Evolutionary conservation across 208 protist genomes (phyloP).

Genomic region (Phytomonas sp.): DNA sequence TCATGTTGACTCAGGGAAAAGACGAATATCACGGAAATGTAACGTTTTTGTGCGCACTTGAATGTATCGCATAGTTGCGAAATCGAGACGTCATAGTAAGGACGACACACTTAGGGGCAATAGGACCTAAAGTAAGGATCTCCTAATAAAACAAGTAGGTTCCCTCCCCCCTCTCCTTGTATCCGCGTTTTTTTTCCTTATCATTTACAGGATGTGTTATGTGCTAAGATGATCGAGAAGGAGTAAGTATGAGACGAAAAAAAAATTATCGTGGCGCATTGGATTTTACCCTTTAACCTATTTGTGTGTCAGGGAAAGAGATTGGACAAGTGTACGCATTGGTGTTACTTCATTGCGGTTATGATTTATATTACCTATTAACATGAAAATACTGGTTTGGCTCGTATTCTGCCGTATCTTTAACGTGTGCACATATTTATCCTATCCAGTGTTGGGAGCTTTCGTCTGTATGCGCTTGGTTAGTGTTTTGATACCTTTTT

Average conservation of each 20-base stretch:
- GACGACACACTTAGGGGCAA: neutral
- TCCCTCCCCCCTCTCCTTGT: neutral
- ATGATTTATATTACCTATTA: neutral
- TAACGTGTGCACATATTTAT: neutral
- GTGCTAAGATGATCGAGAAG: neutral
- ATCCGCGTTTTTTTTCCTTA: neutral
- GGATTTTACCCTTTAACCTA: neutral
- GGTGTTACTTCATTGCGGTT: neutral
- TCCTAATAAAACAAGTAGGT: too few relatives aligned
- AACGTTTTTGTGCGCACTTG: neutral
- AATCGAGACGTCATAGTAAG: neutral
- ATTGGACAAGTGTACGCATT: neutral
- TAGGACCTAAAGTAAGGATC: neutral
- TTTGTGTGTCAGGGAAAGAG: neutral
- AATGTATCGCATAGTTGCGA: neutral
- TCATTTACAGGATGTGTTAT: neutral
- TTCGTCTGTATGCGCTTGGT: neutral
- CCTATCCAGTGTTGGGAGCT: constrained; percentile 3
- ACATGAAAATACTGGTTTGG: neutral
- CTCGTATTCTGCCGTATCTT: neutral
- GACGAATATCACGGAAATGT: neutral
- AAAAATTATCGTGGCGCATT: neutral
- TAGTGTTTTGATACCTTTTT: constrained; percentile 1
- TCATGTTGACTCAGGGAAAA: neutral
- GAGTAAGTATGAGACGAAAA: neutral